Conservation (phyloP, 1,284 basidiomycete species). For the Trichosporon sp. region DNA sequence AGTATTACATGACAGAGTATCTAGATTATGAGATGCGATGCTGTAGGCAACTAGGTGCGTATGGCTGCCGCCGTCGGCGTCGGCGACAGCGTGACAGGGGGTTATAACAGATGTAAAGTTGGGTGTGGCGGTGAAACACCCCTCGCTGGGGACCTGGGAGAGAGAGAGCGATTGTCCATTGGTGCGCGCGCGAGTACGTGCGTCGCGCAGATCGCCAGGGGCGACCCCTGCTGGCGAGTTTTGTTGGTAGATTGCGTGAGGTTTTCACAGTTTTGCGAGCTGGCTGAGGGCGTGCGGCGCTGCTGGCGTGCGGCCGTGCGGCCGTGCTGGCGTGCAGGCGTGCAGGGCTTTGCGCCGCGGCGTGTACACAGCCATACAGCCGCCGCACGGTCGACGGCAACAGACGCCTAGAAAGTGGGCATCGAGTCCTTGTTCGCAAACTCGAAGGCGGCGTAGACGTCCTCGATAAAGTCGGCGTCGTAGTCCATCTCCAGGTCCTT, state of each 20-base stretch:
- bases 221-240: not conserved
- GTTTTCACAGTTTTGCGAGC: not conserved
- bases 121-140: not conserved
- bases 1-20: not conserved
- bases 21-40: not conserved
- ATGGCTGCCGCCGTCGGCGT: no score
- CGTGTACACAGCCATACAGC: no score
- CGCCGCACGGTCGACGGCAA: not conserved
- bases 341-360: no score
- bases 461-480: conserved; percentile 4
- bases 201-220: not conserved
- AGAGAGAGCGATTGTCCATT: not conserved
- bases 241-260: not conserved
- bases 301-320: no score
- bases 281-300: no score
- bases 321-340: no score
- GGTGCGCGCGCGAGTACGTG: not conserved
- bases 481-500: conserved; percentile 3
- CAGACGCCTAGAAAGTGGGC: not conserved
- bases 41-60: no score
- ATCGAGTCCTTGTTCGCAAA: not conserved
- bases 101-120: not conserved
- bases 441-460: conserved; percentile 1
- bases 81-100: not conserved
- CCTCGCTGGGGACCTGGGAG: not conserved